These are phyloP conservation scores for Teratosphaeria viscida DNA, from an alignment of 2,329 filamentous ascomycete species.

Conservation along the genomic window DNA sequence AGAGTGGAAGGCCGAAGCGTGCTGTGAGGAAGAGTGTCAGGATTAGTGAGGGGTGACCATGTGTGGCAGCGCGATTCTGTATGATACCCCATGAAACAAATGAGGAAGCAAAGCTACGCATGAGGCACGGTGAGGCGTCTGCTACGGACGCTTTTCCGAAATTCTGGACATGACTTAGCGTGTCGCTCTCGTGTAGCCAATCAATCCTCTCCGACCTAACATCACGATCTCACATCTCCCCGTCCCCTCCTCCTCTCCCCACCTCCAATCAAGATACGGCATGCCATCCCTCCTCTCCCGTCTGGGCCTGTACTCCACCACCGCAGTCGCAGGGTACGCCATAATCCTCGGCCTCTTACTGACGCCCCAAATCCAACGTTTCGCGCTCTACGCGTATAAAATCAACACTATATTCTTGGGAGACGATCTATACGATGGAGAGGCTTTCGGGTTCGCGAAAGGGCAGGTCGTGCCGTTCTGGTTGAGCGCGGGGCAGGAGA, in stretches of 20 bases:
- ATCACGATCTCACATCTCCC: not conserved
- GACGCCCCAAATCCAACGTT: conserved; percentile 60
- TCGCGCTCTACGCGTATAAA: conserved; percentile 74
- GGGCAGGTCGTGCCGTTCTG: conserved; percentile 85
- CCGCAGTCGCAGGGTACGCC: conserved; percentile 18
- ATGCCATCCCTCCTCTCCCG: conserved; percentile 3
- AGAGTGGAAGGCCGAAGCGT: conserved; percentile 16
- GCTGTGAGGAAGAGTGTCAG: conserved; percentile 22
- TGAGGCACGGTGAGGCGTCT: not conserved
- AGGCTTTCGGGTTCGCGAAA: conserved; percentile 76
- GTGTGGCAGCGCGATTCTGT: not conserved
- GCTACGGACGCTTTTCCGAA: not conserved
- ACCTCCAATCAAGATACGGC: not conserved
- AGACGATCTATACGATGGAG: conserved; percentile 63
- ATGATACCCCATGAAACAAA: not conserved
- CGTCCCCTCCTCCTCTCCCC: not conserved
- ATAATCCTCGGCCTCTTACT: conserved; percentile 29
- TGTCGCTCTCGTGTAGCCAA: not conserved
- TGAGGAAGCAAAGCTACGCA: not conserved
- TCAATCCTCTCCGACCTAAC: not conserved
- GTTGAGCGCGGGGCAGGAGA: conserved; percentile 65
- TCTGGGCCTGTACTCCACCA: conserved; percentile 8
- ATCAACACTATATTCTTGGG: conserved; percentile 62
- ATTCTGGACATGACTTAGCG: not conserved
- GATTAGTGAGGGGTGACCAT: conserved; percentile 18